phyloP scores from a whole-genome alignment of 768 basidiomycete genomes.

The Mycena indigotica region DNA sequence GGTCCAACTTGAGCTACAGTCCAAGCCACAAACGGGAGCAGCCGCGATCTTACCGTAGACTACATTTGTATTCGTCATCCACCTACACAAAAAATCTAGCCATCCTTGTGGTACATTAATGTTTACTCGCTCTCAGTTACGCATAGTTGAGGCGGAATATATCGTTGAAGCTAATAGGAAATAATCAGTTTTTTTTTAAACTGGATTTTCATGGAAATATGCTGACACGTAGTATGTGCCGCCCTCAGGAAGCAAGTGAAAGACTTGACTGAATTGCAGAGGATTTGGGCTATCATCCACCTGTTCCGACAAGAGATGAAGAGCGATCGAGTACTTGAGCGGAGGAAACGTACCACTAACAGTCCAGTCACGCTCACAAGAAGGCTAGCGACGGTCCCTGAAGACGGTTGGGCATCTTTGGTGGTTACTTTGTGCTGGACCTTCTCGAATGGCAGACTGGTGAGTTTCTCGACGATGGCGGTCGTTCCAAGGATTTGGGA shows the following conservation, averaged over 20 bases:
- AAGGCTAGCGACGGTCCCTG: conserved; percentile 52
- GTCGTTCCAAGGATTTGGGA: conserved; percentile 53
- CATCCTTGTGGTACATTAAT: background rate
- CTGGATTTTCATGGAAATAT: background rate
- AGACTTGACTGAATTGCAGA: conserved; percentile 90
- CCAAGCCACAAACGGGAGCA: conserved; percentile 19
- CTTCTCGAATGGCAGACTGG: conserved; percentile 71
- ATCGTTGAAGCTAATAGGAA: conserved; percentile 68
- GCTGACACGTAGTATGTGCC: conserved; percentile 83
- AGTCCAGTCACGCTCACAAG: conserved; percentile 90
- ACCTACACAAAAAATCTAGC: too few species aligned
- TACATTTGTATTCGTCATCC: background rate
- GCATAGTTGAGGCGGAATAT: conserved; percentile 90
- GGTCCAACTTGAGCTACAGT: conserved; percentile 13
- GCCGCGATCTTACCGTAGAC: conserved; percentile 18
- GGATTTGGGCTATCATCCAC: conserved; percentile 80
- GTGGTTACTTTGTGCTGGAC: conserved; percentile 84
- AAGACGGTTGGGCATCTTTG: conserved; percentile 86
- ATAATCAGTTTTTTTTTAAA: conserved; percentile 6
- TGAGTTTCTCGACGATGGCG: conserved; percentile 72
- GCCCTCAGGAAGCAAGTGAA: conserved; percentile 84
- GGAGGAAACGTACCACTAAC: conserved; percentile 56
- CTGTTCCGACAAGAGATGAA: conserved; percentile 37
- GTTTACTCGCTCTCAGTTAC: conserved; percentile 26
- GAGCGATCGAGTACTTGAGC: background rate